A percentile compares a stretch with the other conserved stretches of the same genome.
These are phyloP conservation scores for Carex myosuroides DNA, from an alignment of 176 grass and related monocot genomes.

Conservation along the genomic window DNA sequence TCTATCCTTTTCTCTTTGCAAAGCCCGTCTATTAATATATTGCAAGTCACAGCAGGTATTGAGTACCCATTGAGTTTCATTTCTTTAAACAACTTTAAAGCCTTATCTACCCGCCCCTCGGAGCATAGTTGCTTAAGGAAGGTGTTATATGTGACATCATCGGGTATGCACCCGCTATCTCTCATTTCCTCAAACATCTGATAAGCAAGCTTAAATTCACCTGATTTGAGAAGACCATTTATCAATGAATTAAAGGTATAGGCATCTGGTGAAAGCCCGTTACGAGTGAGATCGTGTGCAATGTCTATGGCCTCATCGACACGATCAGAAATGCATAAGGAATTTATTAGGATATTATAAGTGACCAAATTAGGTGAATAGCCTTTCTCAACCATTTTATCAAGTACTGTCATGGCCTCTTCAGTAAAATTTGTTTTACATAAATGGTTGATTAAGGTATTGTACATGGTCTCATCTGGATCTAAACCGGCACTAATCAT, in stretches of 20 bases:
- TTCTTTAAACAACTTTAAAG: constrained; percentile 80
- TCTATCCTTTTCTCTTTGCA: constrained; percentile 87
- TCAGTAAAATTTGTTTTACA: constrained; percentile 53
- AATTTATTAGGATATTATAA: constrained; percentile 71
- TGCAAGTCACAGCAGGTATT: constrained; percentile 61
- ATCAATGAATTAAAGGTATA: constrained; percentile 89
- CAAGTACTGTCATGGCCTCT: constrained; percentile 48
- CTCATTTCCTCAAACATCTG: constrained; percentile 91
- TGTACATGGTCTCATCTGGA: constrained; percentile 67
- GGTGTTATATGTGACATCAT: constrained; percentile 75
- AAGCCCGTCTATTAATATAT: constrained; percentile 66
- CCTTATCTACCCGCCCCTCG: constrained; percentile 47
- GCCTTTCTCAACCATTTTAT: constrained; percentile 54
- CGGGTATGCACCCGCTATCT: constrained; percentile 60
- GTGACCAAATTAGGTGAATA: constrained; percentile 64
- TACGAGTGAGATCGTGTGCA: constrained; percentile 48
- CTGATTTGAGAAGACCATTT: constrained; percentile 60
- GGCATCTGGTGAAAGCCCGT: constrained; percentile 67
- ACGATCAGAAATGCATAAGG: constrained; percentile 55
- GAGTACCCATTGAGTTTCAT: constrained; percentile 63
- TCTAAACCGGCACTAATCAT: constrained; percentile 58
- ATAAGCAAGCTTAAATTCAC: constrained; percentile 60
- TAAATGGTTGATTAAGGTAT: constrained; percentile 46
- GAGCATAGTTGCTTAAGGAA: constrained; percentile 73
- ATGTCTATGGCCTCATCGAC: constrained; percentile 83